Percentiles rank a stretch among this genome's conserved stretches.
These are phyloP conservation scores for Xylaria hypoxylon DNA, from an alignment of 2,329 filamentous ascomycete genomes.

Conservation along the genomic window DNA sequence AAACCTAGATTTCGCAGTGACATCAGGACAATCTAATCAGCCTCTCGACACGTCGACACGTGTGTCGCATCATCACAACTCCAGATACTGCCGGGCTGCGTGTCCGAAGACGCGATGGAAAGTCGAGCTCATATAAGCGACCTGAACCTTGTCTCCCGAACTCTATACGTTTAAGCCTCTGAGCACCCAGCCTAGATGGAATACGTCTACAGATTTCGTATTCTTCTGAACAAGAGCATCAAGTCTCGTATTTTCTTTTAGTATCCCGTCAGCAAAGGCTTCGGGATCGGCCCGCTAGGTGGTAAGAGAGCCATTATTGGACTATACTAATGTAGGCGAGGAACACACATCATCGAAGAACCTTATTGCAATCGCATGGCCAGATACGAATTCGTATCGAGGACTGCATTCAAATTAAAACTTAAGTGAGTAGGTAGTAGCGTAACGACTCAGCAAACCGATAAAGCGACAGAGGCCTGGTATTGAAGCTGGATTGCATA, in stretches of 20 bases:
- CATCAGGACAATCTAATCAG: no score
- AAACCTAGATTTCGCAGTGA: no score
- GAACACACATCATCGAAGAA: neutral
- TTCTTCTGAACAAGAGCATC: neutral
- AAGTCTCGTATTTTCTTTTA: neutral
- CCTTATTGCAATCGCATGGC: neutral
- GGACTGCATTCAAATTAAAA: neutral
- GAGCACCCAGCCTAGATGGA: neutral
- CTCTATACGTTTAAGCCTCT: neutral
- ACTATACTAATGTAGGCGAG: neutral
- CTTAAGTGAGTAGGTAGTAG: neutral
- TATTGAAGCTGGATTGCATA: neutral
- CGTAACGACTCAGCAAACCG: neutral
- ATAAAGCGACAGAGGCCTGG: neutral
- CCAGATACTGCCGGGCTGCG: neutral
- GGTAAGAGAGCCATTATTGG: neutral
- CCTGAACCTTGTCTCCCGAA: neutral
- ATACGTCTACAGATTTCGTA: neutral
- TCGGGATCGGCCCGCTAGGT: conserved; percentile 8
- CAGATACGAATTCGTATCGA: conserved; percentile 31
- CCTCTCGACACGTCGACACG: neutral
- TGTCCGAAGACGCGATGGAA: neutral
- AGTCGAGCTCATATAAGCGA: neutral
- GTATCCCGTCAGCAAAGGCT: neutral
- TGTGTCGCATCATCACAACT: neutral